Evolutionary conservation across 805 yeast genomes (phyloP).

Genomic region (Schizosaccharomyces cryophilus): DNA sequence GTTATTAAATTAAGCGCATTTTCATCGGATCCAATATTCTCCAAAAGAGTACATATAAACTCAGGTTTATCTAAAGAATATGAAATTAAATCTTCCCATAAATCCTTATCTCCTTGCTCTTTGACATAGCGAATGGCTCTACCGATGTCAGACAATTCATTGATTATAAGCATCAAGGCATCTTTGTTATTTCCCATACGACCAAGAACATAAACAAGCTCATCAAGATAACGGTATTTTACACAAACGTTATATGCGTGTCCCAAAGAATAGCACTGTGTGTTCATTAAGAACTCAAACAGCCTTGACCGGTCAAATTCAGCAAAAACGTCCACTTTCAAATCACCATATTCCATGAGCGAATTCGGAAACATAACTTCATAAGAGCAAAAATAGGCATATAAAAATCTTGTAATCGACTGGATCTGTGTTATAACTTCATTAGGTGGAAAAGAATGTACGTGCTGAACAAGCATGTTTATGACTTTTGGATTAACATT

Average conservation of each 20-base stretch:
- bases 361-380: constrained; percentile 18
- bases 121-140: constrained; percentile 61
- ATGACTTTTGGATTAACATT: background rate
- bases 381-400: background rate
- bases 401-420: background rate
- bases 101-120: constrained; percentile 39
- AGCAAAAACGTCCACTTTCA: constrained; percentile 39
- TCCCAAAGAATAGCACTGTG: constrained; percentile 36
- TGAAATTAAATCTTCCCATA: constrained; percentile 55
- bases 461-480: background rate
- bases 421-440: constrained; percentile 20
- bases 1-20: constrained; percentile 48
- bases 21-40: constrained; percentile 29
- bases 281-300: constrained; percentile 32
- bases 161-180: constrained; percentile 56
- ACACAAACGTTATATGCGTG: constrained; percentile 46
- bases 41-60: constrained; percentile 54
- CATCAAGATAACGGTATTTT: constrained; percentile 28
- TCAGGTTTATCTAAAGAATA: constrained; percentile 47
- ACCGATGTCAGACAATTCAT: constrained; percentile 51
- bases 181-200: constrained; percentile 54
- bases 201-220: constrained; percentile 60
- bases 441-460: constrained; percentile 17
- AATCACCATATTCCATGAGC: constrained; percentile 36
- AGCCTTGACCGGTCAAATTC: constrained; percentile 31